Percentiles rank a stretch among this genome's conserved stretches.
Conservation (phyloP, 805 yeast species). For the Saturnispora ahearnii region DNA sequence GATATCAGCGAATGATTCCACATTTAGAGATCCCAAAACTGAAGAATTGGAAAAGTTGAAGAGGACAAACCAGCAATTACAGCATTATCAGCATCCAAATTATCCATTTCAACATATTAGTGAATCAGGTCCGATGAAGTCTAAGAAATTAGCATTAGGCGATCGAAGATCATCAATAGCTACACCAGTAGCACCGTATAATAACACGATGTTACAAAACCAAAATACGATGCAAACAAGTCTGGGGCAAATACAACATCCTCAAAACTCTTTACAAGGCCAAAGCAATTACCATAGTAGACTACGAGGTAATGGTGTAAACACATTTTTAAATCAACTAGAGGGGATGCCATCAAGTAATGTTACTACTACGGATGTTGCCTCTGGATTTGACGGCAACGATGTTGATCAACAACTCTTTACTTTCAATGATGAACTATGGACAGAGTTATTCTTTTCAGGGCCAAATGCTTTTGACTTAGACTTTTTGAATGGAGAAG, state of each 20-base stretch:
- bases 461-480: slow-evolving; percentile 4
- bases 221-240: neutral
- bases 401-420: slow-evolving; percentile 31
- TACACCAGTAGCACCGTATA: neutral
- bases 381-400: neutral
- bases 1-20: slow-evolving; percentile 2
- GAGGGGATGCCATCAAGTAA: neutral
- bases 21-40: slow-evolving; percentile 3
- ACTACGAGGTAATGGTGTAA: neutral
- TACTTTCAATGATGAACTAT: slow-evolving; percentile 60
- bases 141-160: neutral
- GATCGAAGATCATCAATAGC: neutral
- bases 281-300: neutral
- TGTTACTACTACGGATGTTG: slow-evolving; percentile 2
- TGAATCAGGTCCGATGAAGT: neutral
- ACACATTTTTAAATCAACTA: slow-evolving; percentile 1
- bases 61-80: neutral
- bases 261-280: neutral
- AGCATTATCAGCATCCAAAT: neutral
- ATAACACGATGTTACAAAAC: neutral
- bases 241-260: neutral
- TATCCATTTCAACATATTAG: neutral
- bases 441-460: slow-evolving; percentile 46
- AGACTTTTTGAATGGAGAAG: neutral
- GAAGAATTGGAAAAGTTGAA: slow-evolving; percentile 1